These are phyloP conservation scores for Leccinum fuscescens DNA, from an alignment of 1,284 basidiomycete genomes.

Conservation along the genomic window DNA sequence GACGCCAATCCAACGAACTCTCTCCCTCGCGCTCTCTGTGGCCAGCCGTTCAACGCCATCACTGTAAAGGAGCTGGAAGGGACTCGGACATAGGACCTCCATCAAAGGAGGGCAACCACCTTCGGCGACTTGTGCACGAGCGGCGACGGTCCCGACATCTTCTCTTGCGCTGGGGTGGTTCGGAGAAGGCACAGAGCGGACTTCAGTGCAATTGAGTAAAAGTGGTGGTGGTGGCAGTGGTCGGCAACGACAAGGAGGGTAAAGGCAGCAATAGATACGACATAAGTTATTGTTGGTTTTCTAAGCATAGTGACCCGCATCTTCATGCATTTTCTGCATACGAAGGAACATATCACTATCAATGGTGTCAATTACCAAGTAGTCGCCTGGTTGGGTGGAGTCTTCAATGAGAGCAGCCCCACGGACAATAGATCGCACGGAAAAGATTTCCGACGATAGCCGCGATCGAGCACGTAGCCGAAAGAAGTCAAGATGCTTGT, in stretches of 20 bases:
- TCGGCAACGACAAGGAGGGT: too few relatives aligned
- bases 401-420: conserved; percentile 26
- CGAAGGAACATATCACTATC: not conserved
- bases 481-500: conserved; percentile 24
- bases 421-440: conserved; percentile 23
- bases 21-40: conserved; percentile 77
- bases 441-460: conserved; percentile 20
- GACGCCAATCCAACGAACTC: conserved; percentile 85
- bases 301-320: not conserved
- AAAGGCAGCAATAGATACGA: too few relatives aligned
- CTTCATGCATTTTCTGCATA: not conserved
- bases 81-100: conserved; percentile 76
- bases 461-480: conserved; percentile 15
- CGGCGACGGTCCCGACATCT: conserved; percentile 83
- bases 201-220: conserved; percentile 71
- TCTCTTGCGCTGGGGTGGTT: conserved; percentile 74
- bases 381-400: conserved; percentile 17
- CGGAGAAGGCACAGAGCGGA: conserved; percentile 76
- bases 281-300: not conserved
- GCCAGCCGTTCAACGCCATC: conserved; percentile 85
- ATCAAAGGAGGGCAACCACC: conserved; percentile 48
- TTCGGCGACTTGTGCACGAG: conserved; percentile 54
- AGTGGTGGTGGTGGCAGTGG: too few relatives aligned
- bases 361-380: conserved; percentile 15
- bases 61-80: conserved; percentile 84